Conservation (phyloP, 169 alveolate species). For the Plasmodium reichenowi region DNA sequence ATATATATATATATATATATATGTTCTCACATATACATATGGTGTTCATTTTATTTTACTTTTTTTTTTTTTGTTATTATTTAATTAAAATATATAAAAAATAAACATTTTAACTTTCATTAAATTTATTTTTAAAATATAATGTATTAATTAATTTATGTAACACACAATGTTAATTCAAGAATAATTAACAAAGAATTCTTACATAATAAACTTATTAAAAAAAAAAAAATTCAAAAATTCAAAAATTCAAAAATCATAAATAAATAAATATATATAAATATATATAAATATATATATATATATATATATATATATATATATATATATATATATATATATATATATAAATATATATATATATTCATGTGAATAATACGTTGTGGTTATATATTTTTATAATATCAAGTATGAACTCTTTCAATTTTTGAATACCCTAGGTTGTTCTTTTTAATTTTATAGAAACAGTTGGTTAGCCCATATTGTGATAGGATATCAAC, state of each 20-base stretch:
- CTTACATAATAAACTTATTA: too few species aligned
- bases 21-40: too few species aligned
- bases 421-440: conserved; percentile 41
- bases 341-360: background rate
- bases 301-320: background rate
- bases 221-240: too few species aligned
- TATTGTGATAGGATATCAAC: conserved; percentile 67
- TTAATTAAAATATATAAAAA: too few species aligned
- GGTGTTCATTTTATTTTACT: too few species aligned
- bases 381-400: background rate
- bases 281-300: background rate
- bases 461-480: conserved; percentile 65
- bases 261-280: background rate
- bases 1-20: too few species aligned
- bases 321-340: background rate
- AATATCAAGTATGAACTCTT: background rate
- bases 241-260: background rate
- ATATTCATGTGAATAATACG: background rate
- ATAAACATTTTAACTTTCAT: too few species aligned
- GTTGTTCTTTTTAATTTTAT: conserved; percentile 29
- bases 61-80: too few species aligned
- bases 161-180: too few species aligned
- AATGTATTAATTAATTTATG: too few species aligned
- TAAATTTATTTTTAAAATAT: too few species aligned
- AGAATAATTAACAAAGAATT: too few species aligned